phyloP scores from a whole-genome alignment of 176 grass and related monocot species.

The Cymbopogon citratus region DNA sequence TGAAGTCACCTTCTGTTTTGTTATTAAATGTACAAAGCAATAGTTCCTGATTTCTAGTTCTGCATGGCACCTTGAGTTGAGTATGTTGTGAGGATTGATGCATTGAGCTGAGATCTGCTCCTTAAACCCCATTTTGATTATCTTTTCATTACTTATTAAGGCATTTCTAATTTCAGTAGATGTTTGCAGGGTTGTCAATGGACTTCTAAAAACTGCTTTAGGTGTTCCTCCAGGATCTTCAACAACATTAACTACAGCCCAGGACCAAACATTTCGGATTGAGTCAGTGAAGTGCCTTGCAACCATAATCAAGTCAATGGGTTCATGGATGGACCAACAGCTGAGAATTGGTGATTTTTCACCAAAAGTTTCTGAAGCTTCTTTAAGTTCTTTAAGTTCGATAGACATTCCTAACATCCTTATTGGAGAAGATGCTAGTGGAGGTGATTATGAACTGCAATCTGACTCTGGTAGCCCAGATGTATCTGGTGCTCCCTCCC shows the following conservation, averaged over 20 bases:
- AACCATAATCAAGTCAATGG: slow-evolving; percentile 88
- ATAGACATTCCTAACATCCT: slow-evolving; percentile 53
- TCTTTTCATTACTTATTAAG: slow-evolving; percentile 38
- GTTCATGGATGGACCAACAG: slow-evolving; percentile 93
- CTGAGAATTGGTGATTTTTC: slow-evolving; percentile 87
- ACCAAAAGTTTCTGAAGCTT: slow-evolving; percentile 58
- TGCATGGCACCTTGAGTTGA: background rate
- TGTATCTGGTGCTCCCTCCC: slow-evolving; percentile 60
- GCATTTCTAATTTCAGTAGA: slow-evolving; percentile 57
- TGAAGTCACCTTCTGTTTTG: slow-evolving; percentile 2
- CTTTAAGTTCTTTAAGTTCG: slow-evolving; percentile 56
- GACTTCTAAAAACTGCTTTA: slow-evolving; percentile 88
- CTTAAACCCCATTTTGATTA: background rate
- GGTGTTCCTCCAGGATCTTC: slow-evolving; percentile 78
- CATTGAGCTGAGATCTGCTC: background rate
- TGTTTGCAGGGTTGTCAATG: slow-evolving; percentile 89
- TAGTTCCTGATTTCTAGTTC: background rate
- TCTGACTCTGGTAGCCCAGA: slow-evolving; percentile 54
- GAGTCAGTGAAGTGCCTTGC: slow-evolving; percentile 93
- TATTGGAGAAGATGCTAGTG: slow-evolving; percentile 78
- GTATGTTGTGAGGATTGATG: background rate
- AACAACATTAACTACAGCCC: slow-evolving; percentile 69
- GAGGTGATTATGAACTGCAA: slow-evolving; percentile 67
- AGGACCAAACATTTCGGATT: slow-evolving; percentile 89
- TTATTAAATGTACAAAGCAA: slow-evolving; percentile 4